These are phyloP conservation scores for Solanum megistacrolobum DNA, from an alignment of 257 asterid genomes.

Conservation along the genomic window DNA sequence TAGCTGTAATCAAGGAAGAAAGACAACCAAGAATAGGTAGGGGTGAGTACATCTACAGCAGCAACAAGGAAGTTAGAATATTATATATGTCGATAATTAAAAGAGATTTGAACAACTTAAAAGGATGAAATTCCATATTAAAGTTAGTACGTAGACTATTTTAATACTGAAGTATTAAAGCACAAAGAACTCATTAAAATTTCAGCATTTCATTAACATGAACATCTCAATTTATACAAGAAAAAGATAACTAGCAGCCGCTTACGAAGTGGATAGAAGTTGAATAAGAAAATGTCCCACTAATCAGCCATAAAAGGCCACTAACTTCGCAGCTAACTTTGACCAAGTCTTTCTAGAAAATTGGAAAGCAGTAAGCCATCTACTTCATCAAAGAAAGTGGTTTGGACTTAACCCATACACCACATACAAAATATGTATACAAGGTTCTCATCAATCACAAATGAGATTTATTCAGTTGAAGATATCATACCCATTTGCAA, in stretches of 20 bases:
- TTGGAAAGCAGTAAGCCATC: background rate
- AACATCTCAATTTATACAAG: background rate
- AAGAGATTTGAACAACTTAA: background rate
- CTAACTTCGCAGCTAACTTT: background rate
- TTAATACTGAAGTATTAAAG: background rate
- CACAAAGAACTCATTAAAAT: background rate
- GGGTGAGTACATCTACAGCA: background rate
- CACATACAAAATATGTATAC: background rate
- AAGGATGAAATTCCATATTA: background rate
- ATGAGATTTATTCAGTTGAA: background rate
- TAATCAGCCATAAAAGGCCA: background rate
- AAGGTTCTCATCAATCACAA: background rate
- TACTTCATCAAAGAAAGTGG: background rate
- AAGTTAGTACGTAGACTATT: background rate
- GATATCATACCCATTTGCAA: background rate
- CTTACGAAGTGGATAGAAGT: background rate
- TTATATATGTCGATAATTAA: background rate
- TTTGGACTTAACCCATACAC: background rate
- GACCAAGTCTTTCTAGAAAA: background rate
- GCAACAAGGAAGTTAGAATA: background rate
- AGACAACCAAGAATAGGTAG: background rate
- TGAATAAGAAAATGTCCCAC: background rate
- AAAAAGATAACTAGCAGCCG: background rate
- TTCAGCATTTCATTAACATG: background rate
- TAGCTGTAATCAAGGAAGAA: background rate